These are phyloP conservation scores for Hericium erinaceus DNA, from an alignment of 768 basidiomycete genomes.

Conservation along the genomic window DNA sequence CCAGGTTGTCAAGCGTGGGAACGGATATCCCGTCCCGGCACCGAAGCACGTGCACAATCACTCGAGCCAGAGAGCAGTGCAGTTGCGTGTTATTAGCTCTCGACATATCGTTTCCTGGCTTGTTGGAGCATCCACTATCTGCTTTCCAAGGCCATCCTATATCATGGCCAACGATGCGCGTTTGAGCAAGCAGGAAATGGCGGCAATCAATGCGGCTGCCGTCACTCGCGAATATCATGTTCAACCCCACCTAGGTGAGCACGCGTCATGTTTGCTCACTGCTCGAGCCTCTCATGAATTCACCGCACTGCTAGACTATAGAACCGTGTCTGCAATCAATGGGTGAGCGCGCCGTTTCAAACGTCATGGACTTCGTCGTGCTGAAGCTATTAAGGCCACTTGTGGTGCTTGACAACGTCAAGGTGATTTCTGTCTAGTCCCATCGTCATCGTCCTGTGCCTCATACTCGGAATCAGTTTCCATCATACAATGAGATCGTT, in stretches of 20 bases:
- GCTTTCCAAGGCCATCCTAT: not conserved
- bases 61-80: no score
- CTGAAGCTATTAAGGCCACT: constrained; percentile 57
- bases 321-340: constrained; percentile 97
- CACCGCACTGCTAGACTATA: constrained; percentile 56
- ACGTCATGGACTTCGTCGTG: not conserved
- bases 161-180: constrained; percentile 43
- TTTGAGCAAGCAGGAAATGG: constrained; percentile 63
- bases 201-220: constrained; percentile 78
- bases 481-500: constrained; percentile 98
- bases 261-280: no score
- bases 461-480: constrained; percentile 49
- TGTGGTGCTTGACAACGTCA: constrained; percentile 97
- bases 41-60: no score
- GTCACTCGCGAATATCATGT: constrained; percentile 85
- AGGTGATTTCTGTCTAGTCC: constrained; percentile 36
- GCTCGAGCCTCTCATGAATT: no score
- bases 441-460: not conserved
- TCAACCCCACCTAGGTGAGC: constrained; percentile 74
- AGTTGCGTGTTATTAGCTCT: no score
- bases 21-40: no score
- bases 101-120: no score
- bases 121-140: no score
- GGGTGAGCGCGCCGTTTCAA: constrained; percentile 46
- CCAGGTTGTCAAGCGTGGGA: no score